Conservation (phyloP, 441 rosid species). For the Erysimum cheiri region DNA sequence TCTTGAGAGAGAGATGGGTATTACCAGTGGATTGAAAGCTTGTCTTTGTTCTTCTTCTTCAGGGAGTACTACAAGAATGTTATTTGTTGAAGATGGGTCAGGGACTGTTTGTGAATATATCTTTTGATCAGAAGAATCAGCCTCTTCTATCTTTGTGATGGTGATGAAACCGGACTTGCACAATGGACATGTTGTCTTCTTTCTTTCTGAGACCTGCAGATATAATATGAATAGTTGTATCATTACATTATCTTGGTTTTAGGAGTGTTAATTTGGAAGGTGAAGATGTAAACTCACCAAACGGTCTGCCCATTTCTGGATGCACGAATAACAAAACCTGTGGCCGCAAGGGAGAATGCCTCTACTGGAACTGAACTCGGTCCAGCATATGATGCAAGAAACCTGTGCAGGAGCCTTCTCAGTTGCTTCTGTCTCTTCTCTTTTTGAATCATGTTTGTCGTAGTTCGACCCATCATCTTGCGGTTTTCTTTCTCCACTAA, state of each 20-base stretch:
- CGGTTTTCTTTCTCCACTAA: constrained; percentile 29
- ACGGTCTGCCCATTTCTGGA: constrained; percentile 80
- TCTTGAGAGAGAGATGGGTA: constrained; percentile 2
- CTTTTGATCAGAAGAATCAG: constrained; percentile 80
- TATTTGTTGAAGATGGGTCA: constrained; percentile 49
- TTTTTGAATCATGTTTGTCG: constrained; percentile 38
- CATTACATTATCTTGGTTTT: constrained; percentile 22
- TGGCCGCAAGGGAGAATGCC: constrained; percentile 95
- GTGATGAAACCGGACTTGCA: constrained; percentile 76
- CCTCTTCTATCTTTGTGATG: constrained; percentile 81
- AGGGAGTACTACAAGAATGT: constrained; percentile 51
- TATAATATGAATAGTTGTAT: constrained; percentile 14
- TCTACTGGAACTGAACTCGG: constrained; percentile 85
- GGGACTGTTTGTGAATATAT: constrained; percentile 92
- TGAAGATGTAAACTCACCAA: constrained; percentile 53
- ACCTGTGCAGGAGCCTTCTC: constrained; percentile 53
- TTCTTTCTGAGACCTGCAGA: constrained; percentile 65
- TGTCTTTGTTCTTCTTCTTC: constrained; percentile 55
- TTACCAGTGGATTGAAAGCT: constrained; percentile 59
- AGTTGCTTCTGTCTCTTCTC: constrained; percentile 36
- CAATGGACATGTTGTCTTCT: constrained; percentile 78
- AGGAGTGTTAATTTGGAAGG: background rate
- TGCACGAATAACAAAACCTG: constrained; percentile 94
- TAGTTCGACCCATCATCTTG: constrained; percentile 39
- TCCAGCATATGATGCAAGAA: constrained; percentile 95